Evolutionary conservation across 2,329 filamentous ascomycete genomes (phyloP).

Genomic region (Xylariaceae sp.): DNA sequence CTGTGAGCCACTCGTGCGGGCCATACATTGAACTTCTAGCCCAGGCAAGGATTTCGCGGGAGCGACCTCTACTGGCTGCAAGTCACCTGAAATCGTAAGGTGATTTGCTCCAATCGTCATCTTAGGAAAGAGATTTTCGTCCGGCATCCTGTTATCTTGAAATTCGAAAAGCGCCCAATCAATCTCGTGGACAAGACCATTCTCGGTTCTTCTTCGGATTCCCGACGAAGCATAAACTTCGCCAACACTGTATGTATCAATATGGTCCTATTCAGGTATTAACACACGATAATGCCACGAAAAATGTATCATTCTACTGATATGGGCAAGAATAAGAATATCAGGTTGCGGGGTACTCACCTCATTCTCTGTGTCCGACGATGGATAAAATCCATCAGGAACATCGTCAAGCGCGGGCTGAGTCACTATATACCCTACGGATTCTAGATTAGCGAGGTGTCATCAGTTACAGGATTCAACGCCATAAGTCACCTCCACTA

Average conservation of each 20-base stretch:
- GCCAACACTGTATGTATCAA: conserved; percentile 80
- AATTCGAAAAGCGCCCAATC: conserved; percentile 95
- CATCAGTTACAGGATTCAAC: conserved; percentile 10
- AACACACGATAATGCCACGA: conserved; percentile 44
- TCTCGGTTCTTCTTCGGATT: conserved; percentile 74
- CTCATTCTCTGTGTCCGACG: conserved; percentile 70
- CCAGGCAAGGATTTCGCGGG: conserved; percentile 70
- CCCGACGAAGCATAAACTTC: conserved; percentile 90
- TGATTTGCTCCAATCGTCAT: conserved; percentile 39
- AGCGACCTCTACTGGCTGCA: conserved; percentile 64
- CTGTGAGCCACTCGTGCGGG: conserved; percentile 80
- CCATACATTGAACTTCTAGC: conserved; percentile 83
- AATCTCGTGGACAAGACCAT: conserved; percentile 83
- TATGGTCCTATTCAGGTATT: conserved; percentile 68
- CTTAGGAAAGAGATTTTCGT: conserved; percentile 71
- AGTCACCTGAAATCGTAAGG: conserved; percentile 35
- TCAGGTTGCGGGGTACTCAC: conserved; percentile 23
- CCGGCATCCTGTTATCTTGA: conserved; percentile 70
- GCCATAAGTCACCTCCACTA: conserved; percentile 22
- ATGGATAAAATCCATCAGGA: conserved; percentile 80
- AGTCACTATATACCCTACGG: conserved; percentile 73
- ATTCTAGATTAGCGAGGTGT: conserved; percentile 24
- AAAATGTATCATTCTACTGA: neutral
- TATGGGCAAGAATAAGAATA: neutral
- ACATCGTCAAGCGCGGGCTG: conserved; percentile 92